Evolutionary conservation across 768 basidiomycete species (phyloP), one percentile per base, ranked within the genome.

Genomic region (Mycena kentingensis): DNA sequence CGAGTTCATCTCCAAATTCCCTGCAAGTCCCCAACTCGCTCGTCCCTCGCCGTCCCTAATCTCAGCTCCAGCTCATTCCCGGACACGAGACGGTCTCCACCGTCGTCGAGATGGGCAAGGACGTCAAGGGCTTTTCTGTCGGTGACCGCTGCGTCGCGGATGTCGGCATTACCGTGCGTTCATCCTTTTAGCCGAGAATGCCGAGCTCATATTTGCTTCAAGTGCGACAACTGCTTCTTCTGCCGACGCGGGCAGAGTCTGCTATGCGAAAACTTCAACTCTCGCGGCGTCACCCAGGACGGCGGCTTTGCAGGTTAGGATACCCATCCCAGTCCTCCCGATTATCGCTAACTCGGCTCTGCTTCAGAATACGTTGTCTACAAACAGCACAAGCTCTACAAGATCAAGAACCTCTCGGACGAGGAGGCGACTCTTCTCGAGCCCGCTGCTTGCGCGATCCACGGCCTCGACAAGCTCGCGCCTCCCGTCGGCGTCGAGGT

Each of bases 291-390:
- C 38, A 88, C 85, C 18, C 71, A 80, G 60, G 84, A 88, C 56
- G 93, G 93, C 51, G 93, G 90, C 24, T 96, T 96, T 65, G 90
- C 92, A n/a, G n/a, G n/a, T n/a, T n/a, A n/a, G n/a, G n/a, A n/a
- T n/a, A n/a, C n/a, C n/a, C n/a, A n/a, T n/a, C n/a, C n/a, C n/a
- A n/a, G n/a, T n/a, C n/a, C n/a, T n/a, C n/a, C n/a, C n/a, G n/a
- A n/a, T n/a, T n/a, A n/a, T n/a, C n/a, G n/a, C n/a, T n/a, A n/a
- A n/a, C n/a, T n/a, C n/a, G n/a, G n/a, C n/a, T n/a, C n/a, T n/a
- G n/a, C n/a, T n/a, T n/a, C n/a, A 7, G 91, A 93, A 65, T 94
- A 93, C 72, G 82, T 93, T 60, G 81, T 80, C 52, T 91, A 88
- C 91, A 92, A 62, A 67, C 86, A 68, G 15, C 19, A 54, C 32